These are phyloP conservation scores for Cryptosporidium tyzzeri DNA, from an alignment of 169 alveolate genomes.

Conservation along the genomic window DNA sequence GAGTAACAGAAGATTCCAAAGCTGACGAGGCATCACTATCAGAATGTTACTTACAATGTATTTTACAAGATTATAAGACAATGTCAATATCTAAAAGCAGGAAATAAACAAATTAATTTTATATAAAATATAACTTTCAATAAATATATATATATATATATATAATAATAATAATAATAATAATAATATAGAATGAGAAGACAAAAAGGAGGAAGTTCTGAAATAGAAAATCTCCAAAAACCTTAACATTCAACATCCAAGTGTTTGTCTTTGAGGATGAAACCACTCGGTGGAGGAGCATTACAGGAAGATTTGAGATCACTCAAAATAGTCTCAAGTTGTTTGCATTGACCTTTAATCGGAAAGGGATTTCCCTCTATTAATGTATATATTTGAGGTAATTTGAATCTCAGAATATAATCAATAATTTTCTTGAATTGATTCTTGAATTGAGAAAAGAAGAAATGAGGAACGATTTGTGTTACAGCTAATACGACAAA, in stretches of 20 bases:
- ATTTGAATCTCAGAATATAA: constrained; percentile 37
- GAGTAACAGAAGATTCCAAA: background rate
- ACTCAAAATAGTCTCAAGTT: constrained; percentile 33
- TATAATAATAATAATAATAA: background rate
- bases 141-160: constrained; percentile 39
- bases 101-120: background rate
- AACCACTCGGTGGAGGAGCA: constrained; percentile 58
- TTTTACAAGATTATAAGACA: constrained; percentile 55
- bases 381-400: constrained; percentile 20
- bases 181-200: background rate
- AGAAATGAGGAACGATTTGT: constrained; percentile 46
- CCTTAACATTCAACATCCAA: constrained; percentile 60
- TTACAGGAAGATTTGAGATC: constrained; percentile 29
- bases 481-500: constrained; percentile 16
- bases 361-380: constrained; percentile 45
- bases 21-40: constrained; percentile 62
- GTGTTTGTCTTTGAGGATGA: constrained; percentile 59
- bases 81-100: constrained; percentile 6
- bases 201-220: background rate
- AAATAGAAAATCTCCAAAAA: background rate
- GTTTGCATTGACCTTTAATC: constrained; percentile 55
- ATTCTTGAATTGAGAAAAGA: constrained; percentile 17
- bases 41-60: constrained; percentile 69
- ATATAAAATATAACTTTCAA: constrained; percentile 1
- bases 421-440: constrained; percentile 55